A percentile compares a stretch with the other conserved stretches of the same genome.
phyloP scores from a whole-genome alignment of 1,284 basidiomycete genomes.

The Hypsizygus ulmarius region DNA sequence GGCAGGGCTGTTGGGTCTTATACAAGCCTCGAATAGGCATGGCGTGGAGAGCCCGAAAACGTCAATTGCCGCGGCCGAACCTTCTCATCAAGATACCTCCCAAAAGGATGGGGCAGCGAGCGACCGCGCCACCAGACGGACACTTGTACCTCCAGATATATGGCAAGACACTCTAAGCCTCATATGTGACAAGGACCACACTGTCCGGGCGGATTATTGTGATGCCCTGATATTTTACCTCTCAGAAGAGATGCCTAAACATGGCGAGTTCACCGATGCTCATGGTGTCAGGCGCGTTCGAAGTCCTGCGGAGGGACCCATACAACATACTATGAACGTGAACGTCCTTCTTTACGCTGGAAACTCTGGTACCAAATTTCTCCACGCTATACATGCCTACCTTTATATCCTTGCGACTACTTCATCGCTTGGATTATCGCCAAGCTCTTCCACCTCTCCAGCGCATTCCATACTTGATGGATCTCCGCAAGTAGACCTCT shows the following conservation, averaged over 20 bases:
- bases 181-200: conserved; percentile 73
- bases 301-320: conserved; percentile 42
- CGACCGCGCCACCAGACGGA: conserved; percentile 52
- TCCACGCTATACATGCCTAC: conserved; percentile 77
- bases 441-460: conserved; percentile 41
- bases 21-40: conserved; percentile 60
- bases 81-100: conserved; percentile 14
- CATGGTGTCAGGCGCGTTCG: conserved; percentile 44
- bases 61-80: conserved; percentile 7
- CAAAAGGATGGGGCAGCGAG: conserved; percentile 24
- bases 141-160: conserved; percentile 74
- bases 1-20: conserved; percentile 70
- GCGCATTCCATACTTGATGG: conserved; percentile 33
- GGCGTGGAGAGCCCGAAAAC: conserved; percentile 28
- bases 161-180: conserved; percentile 89
- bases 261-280: conserved; percentile 45
- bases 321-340: conserved; percentile 44
- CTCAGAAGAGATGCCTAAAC: conserved; percentile 68
- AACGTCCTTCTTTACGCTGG: conserved; percentile 52
- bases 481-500: conserved; percentile 32
- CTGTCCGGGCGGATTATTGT: conserved; percentile 75
- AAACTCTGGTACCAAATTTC: conserved; percentile 66
- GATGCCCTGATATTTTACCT: conserved; percentile 73
- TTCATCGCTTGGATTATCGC: conserved; percentile 50
- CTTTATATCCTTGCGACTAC: conserved; percentile 76